phyloP scores from a whole-genome alignment of 2,329 filamentous ascomycete species.

The Aspergillus quadrilineatus region DNA sequence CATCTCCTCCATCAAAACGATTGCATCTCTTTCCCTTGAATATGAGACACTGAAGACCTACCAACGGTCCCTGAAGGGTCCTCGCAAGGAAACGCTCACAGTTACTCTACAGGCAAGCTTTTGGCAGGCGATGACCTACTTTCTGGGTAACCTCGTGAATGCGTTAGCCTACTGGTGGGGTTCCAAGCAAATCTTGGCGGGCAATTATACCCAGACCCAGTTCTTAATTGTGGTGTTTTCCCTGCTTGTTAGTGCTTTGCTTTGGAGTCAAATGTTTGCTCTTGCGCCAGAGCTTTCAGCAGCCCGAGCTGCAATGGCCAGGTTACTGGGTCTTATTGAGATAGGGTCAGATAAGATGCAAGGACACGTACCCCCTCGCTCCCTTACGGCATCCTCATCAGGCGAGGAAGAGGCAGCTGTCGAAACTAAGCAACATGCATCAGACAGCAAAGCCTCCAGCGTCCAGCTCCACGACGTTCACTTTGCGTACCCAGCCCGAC shows the following conservation, averaged over 20 bases:
- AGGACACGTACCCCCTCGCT: slow-evolving; percentile 18
- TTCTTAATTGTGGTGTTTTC: slow-evolving; percentile 74
- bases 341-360: slow-evolving; percentile 36
- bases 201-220: slow-evolving; percentile 63
- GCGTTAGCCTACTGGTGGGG: slow-evolving; percentile 81
- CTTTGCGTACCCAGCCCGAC: slow-evolving; percentile 66
- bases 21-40: slow-evolving; percentile 54
- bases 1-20: slow-evolving; percentile 52
- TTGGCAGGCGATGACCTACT: slow-evolving; percentile 47
- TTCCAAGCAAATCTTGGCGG: slow-evolving; percentile 65
- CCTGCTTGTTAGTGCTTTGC: slow-evolving; percentile 69
- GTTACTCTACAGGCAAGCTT: slow-evolving; percentile 50
- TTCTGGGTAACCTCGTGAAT: slow-evolving; percentile 64
- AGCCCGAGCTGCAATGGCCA: slow-evolving; percentile 60
- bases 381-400: neutral
- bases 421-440: neutral
- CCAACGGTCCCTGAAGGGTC: slow-evolving; percentile 45
- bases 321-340: slow-evolving; percentile 51
- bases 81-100: slow-evolving; percentile 50
- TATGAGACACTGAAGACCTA: slow-evolving; percentile 50
- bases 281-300: slow-evolving; percentile 72
- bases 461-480: slow-evolving; percentile 60
- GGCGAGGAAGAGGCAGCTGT: slow-evolving; percentile 11
- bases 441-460: slow-evolving; percentile 33
- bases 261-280: slow-evolving; percentile 72